phyloP scores from a whole-genome alignment of 2,329 filamentous ascomycete genomes.

The Colletotrichum liaoningense region DNA sequence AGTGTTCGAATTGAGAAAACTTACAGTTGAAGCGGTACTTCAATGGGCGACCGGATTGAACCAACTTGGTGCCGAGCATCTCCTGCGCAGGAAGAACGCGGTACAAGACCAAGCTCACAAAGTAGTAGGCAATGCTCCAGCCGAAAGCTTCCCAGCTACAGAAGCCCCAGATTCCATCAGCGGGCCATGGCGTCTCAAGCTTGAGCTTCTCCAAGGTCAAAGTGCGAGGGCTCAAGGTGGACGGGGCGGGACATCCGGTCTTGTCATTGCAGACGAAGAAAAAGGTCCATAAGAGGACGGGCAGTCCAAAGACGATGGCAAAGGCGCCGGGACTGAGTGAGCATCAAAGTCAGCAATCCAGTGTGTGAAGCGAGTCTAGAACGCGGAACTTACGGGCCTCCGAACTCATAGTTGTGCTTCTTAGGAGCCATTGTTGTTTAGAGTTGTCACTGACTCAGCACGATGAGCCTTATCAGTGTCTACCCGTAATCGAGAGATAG shows the following conservation, averaged over 20 bases:
- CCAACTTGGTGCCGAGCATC: slow-evolving; percentile 74
- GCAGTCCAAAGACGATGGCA: slow-evolving; percentile 81
- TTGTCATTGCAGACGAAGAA: slow-evolving; percentile 89
- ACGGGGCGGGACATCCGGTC: slow-evolving; percentile 85
- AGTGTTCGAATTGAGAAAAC: slow-evolving; percentile 5
- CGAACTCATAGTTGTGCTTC: slow-evolving; percentile 45
- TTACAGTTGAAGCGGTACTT: slow-evolving; percentile 83
- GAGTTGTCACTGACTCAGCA: neutral
- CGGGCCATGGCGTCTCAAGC: slow-evolving; percentile 80
- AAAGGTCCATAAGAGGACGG: slow-evolving; percentile 78
- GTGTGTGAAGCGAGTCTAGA: accelerated
- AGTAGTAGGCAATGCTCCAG: slow-evolving; percentile 80
- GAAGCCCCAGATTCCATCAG: slow-evolving; percentile 73
- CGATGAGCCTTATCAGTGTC: neutral
- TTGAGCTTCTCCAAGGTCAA: slow-evolving; percentile 77
- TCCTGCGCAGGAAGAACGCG: slow-evolving; percentile 78
- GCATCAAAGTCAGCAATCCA: neutral
- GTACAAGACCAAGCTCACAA: slow-evolving; percentile 77
- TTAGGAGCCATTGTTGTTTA: slow-evolving; percentile 8
- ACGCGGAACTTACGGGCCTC: slow-evolving; percentile 45
- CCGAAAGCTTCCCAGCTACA: slow-evolving; percentile 73
- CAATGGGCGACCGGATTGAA: slow-evolving; percentile 72
- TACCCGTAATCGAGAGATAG: no score
- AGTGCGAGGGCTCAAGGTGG: slow-evolving; percentile 74
- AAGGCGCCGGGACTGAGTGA: slow-evolving; percentile 74